A percentile compares a stretch with the other conserved stretches of the same genome.
These are phyloP conservation scores for Talaromyces sp. DNA, from an alignment of 2,329 filamentous ascomycete species.

Conservation along the genomic window DNA sequence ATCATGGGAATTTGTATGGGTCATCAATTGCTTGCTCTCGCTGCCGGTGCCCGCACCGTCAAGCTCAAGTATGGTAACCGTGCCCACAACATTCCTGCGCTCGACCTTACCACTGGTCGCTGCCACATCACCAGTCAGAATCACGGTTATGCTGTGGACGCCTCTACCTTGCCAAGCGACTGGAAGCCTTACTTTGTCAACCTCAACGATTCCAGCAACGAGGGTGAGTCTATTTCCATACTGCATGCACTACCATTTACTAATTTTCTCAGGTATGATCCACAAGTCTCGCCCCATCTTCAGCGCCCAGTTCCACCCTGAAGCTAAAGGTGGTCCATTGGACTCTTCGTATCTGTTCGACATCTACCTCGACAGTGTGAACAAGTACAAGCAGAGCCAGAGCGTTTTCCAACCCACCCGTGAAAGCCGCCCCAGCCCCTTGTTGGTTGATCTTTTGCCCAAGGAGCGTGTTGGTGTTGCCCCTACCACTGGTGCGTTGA, in stretches of 20 bases:
- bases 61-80: slow-evolving; percentile 99
- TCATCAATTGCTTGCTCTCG: slow-evolving; percentile 90
- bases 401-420: slow-evolving; percentile 65
- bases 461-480: slow-evolving; percentile 93
- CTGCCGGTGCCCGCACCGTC: slow-evolving; percentile 81
- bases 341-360: slow-evolving; percentile 96
- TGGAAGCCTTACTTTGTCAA: slow-evolving; percentile 99
- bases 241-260: neutral
- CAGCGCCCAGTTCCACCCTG: slow-evolving; percentile 97
- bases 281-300: slow-evolving; percentile 96
- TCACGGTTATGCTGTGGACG: slow-evolving; percentile 94
- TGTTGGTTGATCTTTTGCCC: slow-evolving; percentile 84
- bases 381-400: slow-evolving; percentile 82
- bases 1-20: slow-evolving; percentile 98
- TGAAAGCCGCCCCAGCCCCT: slow-evolving; percentile 80
- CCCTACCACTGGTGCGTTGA: slow-evolving; percentile 57
- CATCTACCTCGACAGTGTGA: slow-evolving; percentile 86
- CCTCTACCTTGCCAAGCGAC: slow-evolving; percentile 72
- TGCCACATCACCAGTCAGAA: slow-evolving; percentile 99
- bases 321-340: slow-evolving; percentile 94
- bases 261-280: slow-evolving; percentile 62
- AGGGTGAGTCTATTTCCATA: slow-evolving; percentile 54
- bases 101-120: slow-evolving; percentile 90
- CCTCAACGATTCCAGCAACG: slow-evolving; percentile 94
- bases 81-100: slow-evolving; percentile 94